Evolutionary conservation across 495 filamentous ascomycete genomes (phyloP).

Genomic region (Neurospora sp.): DNA sequence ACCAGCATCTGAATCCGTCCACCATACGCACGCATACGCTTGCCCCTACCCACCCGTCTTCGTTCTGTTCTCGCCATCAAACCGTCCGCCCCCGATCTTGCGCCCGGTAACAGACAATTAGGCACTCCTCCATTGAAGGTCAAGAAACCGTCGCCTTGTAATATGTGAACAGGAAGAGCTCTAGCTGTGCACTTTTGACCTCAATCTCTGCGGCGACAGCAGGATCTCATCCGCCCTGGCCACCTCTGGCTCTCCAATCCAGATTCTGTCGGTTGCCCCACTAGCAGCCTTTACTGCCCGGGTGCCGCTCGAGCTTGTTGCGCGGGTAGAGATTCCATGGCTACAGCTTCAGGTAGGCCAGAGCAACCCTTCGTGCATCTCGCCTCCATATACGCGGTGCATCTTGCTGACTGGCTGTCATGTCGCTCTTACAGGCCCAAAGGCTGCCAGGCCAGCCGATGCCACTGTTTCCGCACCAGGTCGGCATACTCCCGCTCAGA

Average conservation of each 20-base stretch:
- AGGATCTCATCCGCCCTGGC: background rate
- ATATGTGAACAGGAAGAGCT: background rate
- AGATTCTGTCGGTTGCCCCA: background rate
- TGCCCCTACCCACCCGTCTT: background rate
- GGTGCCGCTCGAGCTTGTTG: background rate
- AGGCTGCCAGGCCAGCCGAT: slow-evolving; percentile 5
- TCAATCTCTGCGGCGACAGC: background rate
- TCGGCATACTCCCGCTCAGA: slow-evolving; percentile 4
- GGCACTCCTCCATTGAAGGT: background rate
- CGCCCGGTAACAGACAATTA: background rate
- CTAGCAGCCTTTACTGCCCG: background rate
- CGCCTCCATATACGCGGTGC: background rate
- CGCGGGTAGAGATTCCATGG: background rate
- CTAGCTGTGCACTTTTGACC: background rate
- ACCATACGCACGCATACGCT: background rate
- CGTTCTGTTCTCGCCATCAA: background rate
- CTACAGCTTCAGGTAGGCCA: slow-evolving; percentile 12
- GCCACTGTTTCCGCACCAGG: background rate
- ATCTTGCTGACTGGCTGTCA: slow-evolving; percentile 6
- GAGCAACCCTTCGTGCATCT: background rate
- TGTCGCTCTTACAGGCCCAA: slow-evolving; percentile 5
- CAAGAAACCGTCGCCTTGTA: background rate
- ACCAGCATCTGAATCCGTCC: background rate
- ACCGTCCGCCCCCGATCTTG: background rate
- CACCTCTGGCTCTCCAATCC: background rate